Evolutionary conservation across 2,329 filamentous ascomycete species (phyloP), one percentile per base, ranked within the genome.

Genomic region (Calonectria montana): DNA sequence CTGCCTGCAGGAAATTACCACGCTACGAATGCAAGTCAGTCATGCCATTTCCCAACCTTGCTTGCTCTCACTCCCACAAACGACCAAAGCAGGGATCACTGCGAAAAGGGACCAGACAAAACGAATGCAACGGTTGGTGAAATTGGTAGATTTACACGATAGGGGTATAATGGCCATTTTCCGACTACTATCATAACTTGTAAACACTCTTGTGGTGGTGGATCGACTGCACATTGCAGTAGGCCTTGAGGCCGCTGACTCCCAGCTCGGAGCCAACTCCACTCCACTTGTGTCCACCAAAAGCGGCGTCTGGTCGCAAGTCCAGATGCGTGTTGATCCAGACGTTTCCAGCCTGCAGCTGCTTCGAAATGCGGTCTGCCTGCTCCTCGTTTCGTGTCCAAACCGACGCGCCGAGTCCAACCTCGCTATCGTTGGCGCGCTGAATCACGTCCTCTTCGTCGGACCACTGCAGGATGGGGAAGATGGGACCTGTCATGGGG

Each of bases 381-480:
- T 84, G 82, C 1, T 82, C 83, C 2, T 88, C 65, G 71, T 92
- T 88, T 5, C 81, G 82, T 16, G 85, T 87, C 83, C 89, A 92
- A 0, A 92, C 85, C 0, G 88, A 89, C 4, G 88, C 86, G 0
- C 88, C 88, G 1, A 91, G 84, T 0, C 88, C 89, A 29, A 84
- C 86, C 18, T 87, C 85, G 7, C 82, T 83, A 23, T 86, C 81
- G 71, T 91, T 91, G 0, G 87, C 89, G 13, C 88, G 85, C 5
- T 80, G 80, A 37, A 92, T 81, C 1, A 90, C 88, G 25, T 92
- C 89, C 7, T 87, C 87, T 74, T 93, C 90, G 39, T 87, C 85
- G 0, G 84, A 83, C 90, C 90, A 93, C 16, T 85, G 86, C 64
- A 92, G 77, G 16, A 92, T 82, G 0, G 91, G 91, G 13, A 92